A percentile compares a stretch with the other conserved stretches of the same genome.
Evolutionary conservation across 2,329 filamentous ascomycete genomes (phyloP).

Genomic region (Annulohypoxylon truncatum): DNA sequence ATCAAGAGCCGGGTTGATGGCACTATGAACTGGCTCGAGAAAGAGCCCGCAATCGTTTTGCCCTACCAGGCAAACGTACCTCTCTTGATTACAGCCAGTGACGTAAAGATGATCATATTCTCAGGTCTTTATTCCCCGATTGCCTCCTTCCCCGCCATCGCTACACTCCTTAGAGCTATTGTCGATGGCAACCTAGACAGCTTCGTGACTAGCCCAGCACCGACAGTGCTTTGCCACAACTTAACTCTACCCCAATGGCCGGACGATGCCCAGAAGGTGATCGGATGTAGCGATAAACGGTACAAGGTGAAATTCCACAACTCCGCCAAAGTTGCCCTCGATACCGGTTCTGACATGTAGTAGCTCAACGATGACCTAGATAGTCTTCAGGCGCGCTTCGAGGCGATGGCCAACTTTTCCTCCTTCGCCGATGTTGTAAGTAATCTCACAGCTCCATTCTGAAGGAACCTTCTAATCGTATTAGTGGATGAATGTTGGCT

Average conservation of each 20-base stretch:
- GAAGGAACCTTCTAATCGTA: conserved; percentile 37
- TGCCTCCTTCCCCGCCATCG: conserved; percentile 49
- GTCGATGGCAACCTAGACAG: conserved; percentile 41
- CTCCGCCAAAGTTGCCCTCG: background rate
- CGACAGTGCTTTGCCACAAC: conserved; percentile 41
- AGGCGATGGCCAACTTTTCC: conserved; percentile 48
- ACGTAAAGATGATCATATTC: conserved; percentile 54
- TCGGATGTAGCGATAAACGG: conserved; percentile 53
- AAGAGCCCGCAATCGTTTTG: conserved; percentile 51
- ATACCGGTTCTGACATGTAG: background rate
- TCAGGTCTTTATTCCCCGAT: conserved; percentile 51
- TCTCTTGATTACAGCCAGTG: conserved; percentile 53
- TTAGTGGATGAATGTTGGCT: conserved; percentile 48
- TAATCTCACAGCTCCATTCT: conserved; percentile 24
- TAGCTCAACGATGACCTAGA: conserved; percentile 50
- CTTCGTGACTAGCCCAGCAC: conserved; percentile 8
- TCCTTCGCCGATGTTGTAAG: conserved; percentile 54
- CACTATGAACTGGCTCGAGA: conserved; percentile 50
- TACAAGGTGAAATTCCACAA: conserved; percentile 35
- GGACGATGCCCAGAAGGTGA: conserved; percentile 46
- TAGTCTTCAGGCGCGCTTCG: conserved; percentile 46
- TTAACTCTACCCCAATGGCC: conserved; percentile 44
- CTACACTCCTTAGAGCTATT: conserved; percentile 49
- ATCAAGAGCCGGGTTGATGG: conserved; percentile 48
- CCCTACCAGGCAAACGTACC: conserved; percentile 48